Base-by-base conservation (phyloP, 306 rosid genomes). In the Vigna angularis region DNA sequence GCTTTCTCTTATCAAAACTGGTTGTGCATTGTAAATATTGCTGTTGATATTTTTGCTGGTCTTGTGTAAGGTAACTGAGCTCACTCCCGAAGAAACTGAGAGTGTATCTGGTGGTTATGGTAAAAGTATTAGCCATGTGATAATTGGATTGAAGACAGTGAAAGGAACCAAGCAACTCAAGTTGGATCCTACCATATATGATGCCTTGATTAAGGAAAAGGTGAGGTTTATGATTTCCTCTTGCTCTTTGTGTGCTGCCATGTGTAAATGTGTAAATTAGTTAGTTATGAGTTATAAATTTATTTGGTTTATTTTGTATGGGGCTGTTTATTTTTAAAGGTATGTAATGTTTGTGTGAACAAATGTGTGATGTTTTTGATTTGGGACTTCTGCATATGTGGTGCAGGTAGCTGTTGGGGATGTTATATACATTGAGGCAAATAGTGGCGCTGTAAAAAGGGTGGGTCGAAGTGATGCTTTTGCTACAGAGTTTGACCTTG, bases 401-500 rank as follows among this genome's bases (percentile, higher is more conserved):
- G 12, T 84, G 67, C 81, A 95, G 98, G 93, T 95, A 56, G 98
- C 98, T 77, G 92, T 87, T 69, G 98, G 98, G 42, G 98, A 92
- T 91, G 98, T 95, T 77, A 91, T 95, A 82, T 92, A 92, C 61
- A 87, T 95, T 44, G 98, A 95, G 84, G 95, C 93, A 26, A 95
- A 95, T 86, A 95, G 98, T 61, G 98, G 98, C 71, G 98, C 98
- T 70, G 98, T 95, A 26, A 95, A 89, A 85, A 90, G 98, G 80
- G 98, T 95, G 14, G 98, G 98, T 15, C 87, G 98, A 82, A 92
- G 98, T 87, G 98, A 92, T 79, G 97, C 98, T 77, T 95, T 88
- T 87, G 98, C 98, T 65, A 89, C 98, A 6, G 98, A 95, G 82
- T 95, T 92, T 79, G 98, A 95, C 87, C 97, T 95, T 71, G 98